Evolutionary conservation across 1,139 yeast genomes (phyloP).

Genomic region (Debaryomycetaceae sp.): DNA sequence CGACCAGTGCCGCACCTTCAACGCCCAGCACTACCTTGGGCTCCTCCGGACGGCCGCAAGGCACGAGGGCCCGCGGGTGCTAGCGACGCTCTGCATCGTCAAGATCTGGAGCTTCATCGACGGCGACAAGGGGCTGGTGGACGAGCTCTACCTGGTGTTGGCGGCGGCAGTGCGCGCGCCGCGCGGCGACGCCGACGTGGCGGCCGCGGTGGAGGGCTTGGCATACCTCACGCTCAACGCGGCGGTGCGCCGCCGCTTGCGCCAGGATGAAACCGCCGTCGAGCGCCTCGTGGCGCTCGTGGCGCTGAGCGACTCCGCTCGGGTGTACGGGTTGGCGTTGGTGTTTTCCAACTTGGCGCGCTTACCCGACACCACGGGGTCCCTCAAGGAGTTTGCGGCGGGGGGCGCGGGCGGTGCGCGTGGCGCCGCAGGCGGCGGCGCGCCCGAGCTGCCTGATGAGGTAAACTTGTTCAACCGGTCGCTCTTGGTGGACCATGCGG

Average conservation of each 20-base stretch:
- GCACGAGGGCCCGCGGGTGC: slow-evolving; percentile 18
- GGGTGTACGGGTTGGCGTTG: slow-evolving; percentile 14
- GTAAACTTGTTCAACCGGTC: slow-evolving; percentile 29
- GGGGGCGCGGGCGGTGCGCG: too few relatives aligned
- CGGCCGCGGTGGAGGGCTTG: slow-evolving; percentile 38
- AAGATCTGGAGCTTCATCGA: slow-evolving; percentile 43
- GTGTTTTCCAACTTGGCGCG: slow-evolving; percentile 13
- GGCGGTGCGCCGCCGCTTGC: slow-evolving; percentile 23
- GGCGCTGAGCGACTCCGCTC: slow-evolving; percentile 5
- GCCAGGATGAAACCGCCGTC: slow-evolving; percentile 30
- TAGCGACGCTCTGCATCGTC: slow-evolving; percentile 31
- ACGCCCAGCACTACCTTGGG: slow-evolving; percentile 24
- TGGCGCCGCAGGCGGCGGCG: too few relatives aligned
- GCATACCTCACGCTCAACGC: slow-evolving; percentile 42
- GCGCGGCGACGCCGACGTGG: slow-evolving; percentile 10
- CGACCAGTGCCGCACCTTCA: slow-evolving; percentile 32
- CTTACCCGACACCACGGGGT: too few relatives aligned
- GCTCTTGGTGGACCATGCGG: slow-evolving; percentile 21
- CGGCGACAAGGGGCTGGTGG: slow-evolving; percentile 21
- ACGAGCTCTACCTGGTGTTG: slow-evolving; percentile 17
- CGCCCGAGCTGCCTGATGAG: slow-evolving; percentile 18
- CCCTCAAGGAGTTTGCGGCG: too few relatives aligned
- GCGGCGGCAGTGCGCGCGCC: slow-evolving; percentile 14
- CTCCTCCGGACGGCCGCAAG: slow-evolving; percentile 21
- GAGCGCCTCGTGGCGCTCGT: slow-evolving; percentile 16